Evolutionary conservation across 768 basidiomycete species (phyloP), one percentile per base, ranked within the genome.

Genomic region (Hebeloma cylindrosporum): DNA sequence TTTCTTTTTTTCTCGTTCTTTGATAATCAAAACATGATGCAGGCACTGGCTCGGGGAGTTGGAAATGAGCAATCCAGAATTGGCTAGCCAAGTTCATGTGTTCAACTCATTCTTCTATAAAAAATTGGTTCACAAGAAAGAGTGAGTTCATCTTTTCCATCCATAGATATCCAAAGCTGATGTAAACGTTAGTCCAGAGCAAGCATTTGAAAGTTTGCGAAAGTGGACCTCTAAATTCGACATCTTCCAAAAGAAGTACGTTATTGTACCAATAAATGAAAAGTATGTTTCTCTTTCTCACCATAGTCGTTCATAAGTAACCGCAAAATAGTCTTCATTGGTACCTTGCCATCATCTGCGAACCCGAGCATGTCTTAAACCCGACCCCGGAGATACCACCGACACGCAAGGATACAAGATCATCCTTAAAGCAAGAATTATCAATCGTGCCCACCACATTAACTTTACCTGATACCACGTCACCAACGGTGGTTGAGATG

Each of bases 21-120:
- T 18, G 16, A 13, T 18, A n/a, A n/a, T n/a, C n/a, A n/a, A n/a
- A n/a, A n/a, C n/a, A n/a, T n/a, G n/a, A n/a, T 5, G 20, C 44
- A 94, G 93, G 61, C 69, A 83, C 10, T 90, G 88, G 85, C 71
- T 85, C 7, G 74, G 69, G 38, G 73, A 77, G 5, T 63, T 89
- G 18, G 76, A 79, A 50, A 66, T 62, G 27, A 66, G 58, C 26
- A 60, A 85, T 49, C 83, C 85, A 2, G 73, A 73, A 11, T 66
- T 89, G 3, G 88, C 82, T 2, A 76, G 82, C 2, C 77, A 88
- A 53, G 74, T 94, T 1, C 85, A 97, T 57, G 78, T 98, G 3
- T 98, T 98, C 72, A 98, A 85, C 63, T 94, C 94, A 0, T 99
- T 97, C 68, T 98, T 99, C 66, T 98, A 94, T 72, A 91, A 94